Evolutionary conservation across 768 basidiomycete genomes (phyloP), one percentile per base, ranked within the genome.

Genomic region (Leccinellum luteum): DNA sequence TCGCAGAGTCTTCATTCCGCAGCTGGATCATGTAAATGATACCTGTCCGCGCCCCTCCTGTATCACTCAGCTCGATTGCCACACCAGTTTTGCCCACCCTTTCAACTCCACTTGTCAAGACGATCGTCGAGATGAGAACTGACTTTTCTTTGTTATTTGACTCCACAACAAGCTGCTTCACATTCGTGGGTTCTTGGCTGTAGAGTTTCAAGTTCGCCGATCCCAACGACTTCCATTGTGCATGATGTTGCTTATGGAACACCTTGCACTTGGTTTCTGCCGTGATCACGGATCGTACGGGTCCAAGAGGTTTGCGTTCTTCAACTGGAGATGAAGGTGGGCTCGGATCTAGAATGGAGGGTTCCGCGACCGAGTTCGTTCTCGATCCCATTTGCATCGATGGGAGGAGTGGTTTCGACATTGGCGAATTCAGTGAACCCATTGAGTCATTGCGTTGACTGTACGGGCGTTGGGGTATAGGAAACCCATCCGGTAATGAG

Each of bases 261-360:
- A 98, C 88, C 73, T 98, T 99, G 82, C 96, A 98, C 71, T 95
- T 94, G 92, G 94, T 96, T 68, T 92, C 86, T 13, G 91, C 92
- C 9, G 90, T 84, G 60, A 98, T 78, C 12, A 84, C 77, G 6
- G 92, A 89, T 31, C 84, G 86, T 32, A 88, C 81, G 2, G 94
- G 92, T 4, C 88, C 92, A 4, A 74, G 69, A 8, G 79, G 69
- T 28, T 75, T 75, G 2, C 76, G 75, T 63, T 87, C 82, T 58
- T 82, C 78, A 4, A 82, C 78, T 2, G 94, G 96, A 7, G 92
- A 94, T 41, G 83, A 78, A 0, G 95, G 94, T 35, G 96, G 95
- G 67, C 90, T 92, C 31, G 86, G 85, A 55, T 87, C 86, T 48
- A 81, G 79, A 60, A 84, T 81, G 0, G 83, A 82, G 17, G 78